Evolutionary conservation across 2,329 filamentous ascomycete genomes (phyloP), one percentile per base, ranked within the genome.

Genomic region (Monilinia fructicola): DNA sequence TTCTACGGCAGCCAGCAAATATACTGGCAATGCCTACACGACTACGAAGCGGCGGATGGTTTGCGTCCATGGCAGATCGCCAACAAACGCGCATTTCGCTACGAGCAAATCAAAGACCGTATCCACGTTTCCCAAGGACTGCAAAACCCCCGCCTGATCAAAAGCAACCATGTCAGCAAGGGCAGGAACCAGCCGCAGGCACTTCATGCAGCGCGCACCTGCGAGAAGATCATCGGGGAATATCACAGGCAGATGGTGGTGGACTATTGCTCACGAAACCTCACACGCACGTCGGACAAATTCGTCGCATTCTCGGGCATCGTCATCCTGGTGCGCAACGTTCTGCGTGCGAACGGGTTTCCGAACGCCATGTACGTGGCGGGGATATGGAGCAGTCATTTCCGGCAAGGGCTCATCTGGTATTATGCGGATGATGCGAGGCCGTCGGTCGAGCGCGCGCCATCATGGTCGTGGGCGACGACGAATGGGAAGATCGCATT

Each of bases 1-100:
- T 54, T n/a, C 10, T 63, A 52, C 26, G 60, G 48, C 0, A 4
- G 3, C 3, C n/a, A 44, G 21, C 60, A 63, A 26, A 40, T 63
- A 2, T 21, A 40, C 48, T 63, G 60, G 60, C 46, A 53, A 40
- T 63, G 60, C n/a, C 3, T 63, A 7, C 60, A 54, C 23, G 14
- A 52, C n/a, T 42, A 52, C 7, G 7, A 11, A 12, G 9, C 58
- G 2, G 58, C 58, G 6, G 44, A 61, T 7, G 58, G 58, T 26
- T 12, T 10, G 14, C 44, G 44, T n/a, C 7, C 5, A 61, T 10
- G 58, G 14, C 38, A 42, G 28, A 48, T 23, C 3, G n/a, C 6
- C 44, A 60, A 12, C 44, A 38, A 52, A 18, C 54, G 54, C 6
- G 35, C 44, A 11, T 31, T 54, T 26, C 9, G 48, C 6, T 28